Evolutionary conservation across 2,329 filamentous ascomycete species (phyloP), one percentile per base, ranked within the genome.

Genomic region (Sporothrix phasma): DNA sequence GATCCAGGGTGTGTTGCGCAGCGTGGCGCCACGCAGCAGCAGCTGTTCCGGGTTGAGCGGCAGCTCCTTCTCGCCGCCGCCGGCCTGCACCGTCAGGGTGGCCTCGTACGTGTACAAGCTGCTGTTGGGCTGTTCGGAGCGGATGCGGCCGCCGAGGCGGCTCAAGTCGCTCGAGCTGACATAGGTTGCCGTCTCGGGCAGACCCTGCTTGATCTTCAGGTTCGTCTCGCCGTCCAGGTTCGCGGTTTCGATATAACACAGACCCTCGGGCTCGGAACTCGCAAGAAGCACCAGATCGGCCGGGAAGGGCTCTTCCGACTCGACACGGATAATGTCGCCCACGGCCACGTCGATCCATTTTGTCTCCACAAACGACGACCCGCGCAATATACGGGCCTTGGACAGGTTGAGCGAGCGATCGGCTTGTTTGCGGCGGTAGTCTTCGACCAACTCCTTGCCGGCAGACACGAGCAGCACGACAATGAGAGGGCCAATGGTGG

Each of bases 141-240:
- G 88, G 70, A 99, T 80, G 67, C 89, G 88, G 34, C 94, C 94
- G 54, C 90, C 89, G 3, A 99, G 78, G 67, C 93, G 84, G 72
- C 91, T 90, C 67, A 99, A 79, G 71, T 97, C 93, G 68, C 84
- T 86, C 19, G 92, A 85, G 72, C 90, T 96, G 65, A 99, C 92
- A 73, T 97, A 81, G 66, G 88, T 82, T 15, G 89, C 87, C 0
- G 94, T 99, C 78, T 99, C 94, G 0, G 94, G 93, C 62, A 97
- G 87, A 1, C 87, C 93, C 78, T 99, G 94, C 78, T 99, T 99
- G 78, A 99, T 96, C 78, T 99, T 99, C 70, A 99, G 79, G 73
- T 99, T 99, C 22, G 94, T 99, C 77, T 99, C 94, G 70, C 94
- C 94, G 71, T 99, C 94, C 65, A 99, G 80, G 73, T 99, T 99